Conservation (phyloP, 495 filamentous ascomycete genomes). For the Lichenothelia convexa region DNA sequence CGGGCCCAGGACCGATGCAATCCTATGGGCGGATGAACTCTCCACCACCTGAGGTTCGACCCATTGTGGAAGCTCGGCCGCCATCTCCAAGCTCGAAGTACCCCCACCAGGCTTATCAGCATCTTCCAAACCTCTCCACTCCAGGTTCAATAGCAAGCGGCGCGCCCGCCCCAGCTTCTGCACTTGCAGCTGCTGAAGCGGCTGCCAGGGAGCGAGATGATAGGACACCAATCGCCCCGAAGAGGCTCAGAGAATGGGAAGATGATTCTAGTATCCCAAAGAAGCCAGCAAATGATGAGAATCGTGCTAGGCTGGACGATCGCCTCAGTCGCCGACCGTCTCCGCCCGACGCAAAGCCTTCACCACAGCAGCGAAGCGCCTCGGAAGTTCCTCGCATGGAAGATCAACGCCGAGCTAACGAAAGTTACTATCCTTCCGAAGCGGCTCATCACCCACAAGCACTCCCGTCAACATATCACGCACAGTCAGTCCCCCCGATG, state of each 20-base stretch:
- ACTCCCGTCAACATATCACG: constrained; percentile 48
- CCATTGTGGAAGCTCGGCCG: constrained; percentile 68
- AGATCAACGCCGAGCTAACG: constrained; percentile 38
- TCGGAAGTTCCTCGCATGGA: constrained; percentile 48
- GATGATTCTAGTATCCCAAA: constrained; percentile 50
- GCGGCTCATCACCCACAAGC: constrained; percentile 70
- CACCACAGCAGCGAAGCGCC: constrained; percentile 62
- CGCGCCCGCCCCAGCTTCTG: constrained; percentile 54
- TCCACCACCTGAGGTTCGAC: constrained; percentile 67
- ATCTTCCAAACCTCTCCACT: constrained; percentile 46
- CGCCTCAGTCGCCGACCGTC: constrained; percentile 56
- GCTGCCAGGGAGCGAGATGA: constrained; percentile 70
- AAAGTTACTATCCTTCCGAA: constrained; percentile 76
- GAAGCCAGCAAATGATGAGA: constrained; percentile 78
- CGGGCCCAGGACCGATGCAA: constrained; percentile 24
- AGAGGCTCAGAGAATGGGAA: constrained; percentile 82
- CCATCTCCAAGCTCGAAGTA: constrained; percentile 71
- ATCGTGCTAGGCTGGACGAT: constrained; percentile 69
- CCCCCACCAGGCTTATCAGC: constrained; percentile 58
- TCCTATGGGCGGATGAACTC: constrained; percentile 47
- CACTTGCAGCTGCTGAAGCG: constrained; percentile 53
- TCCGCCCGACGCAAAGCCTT: constrained; percentile 32
- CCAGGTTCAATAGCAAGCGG: constrained; percentile 57
- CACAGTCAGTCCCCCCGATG: constrained; percentile 19
- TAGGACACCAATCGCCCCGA: constrained; percentile 53